Evolutionary conservation across 2,329 filamentous ascomycete species (phyloP).

Genomic region (Beauveria brongniartii): DNA sequence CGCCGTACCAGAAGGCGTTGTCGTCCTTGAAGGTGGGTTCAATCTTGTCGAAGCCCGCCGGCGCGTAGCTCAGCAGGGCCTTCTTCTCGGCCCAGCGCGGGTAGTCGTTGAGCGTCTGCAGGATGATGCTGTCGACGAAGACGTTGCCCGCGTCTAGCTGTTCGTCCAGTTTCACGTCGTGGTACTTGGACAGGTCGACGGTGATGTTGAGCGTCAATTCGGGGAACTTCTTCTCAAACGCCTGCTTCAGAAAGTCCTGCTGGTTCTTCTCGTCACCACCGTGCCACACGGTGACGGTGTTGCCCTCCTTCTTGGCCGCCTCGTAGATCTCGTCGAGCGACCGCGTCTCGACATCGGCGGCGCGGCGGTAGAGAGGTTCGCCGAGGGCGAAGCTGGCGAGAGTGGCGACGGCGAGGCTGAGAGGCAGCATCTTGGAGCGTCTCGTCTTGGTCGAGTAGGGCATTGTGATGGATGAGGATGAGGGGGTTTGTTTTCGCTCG

Average conservation of each 20-base stretch:
- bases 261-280: conserved; percentile 39
- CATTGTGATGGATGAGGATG: background rate
- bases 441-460: background rate
- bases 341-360: conserved; percentile 29
- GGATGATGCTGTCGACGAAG: conserved; percentile 36
- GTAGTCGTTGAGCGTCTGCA: conserved; percentile 46
- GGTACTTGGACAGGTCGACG: conserved; percentile 49
- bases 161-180: conserved; percentile 37
- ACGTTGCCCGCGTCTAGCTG: conserved; percentile 29
- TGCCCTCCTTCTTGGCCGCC: conserved; percentile 37
- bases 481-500: background rate
- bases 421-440: background rate
- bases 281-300: conserved; percentile 36
- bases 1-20: conserved; percentile 33
- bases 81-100: conserved; percentile 41
- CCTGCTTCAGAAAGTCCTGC: conserved; percentile 29
- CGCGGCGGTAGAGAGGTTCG: background rate
- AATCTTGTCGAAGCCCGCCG: conserved; percentile 36
- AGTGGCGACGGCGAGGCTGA: background rate
- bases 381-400: background rate
- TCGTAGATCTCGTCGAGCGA: conserved; percentile 41
- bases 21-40: conserved; percentile 33
- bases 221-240: conserved; percentile 40
- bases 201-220: conserved; percentile 44
- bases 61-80: conserved; percentile 40